Evolutionary conservation across 2,329 filamentous ascomycete genomes (phyloP), one percentile per base, ranked within the genome.

Genomic region (Incumbomyces lentus): DNA sequence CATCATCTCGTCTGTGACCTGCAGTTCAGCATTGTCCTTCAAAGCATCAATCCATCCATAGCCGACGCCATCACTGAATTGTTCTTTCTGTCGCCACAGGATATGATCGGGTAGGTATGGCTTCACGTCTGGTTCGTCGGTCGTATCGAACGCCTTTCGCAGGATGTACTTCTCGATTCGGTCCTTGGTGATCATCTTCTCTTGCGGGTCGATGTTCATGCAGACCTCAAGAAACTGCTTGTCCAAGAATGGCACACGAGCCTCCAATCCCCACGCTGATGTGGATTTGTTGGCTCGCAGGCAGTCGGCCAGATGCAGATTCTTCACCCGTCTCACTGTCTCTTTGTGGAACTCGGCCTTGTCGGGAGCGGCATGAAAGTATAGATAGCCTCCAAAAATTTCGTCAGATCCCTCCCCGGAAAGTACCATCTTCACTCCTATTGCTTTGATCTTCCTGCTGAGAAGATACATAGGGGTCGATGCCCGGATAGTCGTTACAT

Each of bases 371-470:
- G 83, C 85, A 68, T 95, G 88, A 80, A 98, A 98, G 76, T 98
- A 98, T 16, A 98, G 80, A 68, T 98, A 98, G 44, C 92, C 92
- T 53, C 92, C 92, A 58, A 96, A 96, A 64, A 95, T 95, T 71
- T 98, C 92, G 66, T 98, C 92, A 61, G 85, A 92, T 41, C 92
- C 92, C 70, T 98, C 92, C 52, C 92, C 92, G 60, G 85, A 93
- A 52, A 98, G 77, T 48, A 98, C 92, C 92, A 98, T 98, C 79
- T 98, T 98, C 63, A 98, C 86, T 54, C 92, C 92, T 82, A 95
- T 90, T 31, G 89, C 92, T 76, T 98, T 98, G 75, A 98, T 98
- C 76, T 98, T 98, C 65, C 93, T 82, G 52, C 87, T 92, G 40
- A 98, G 78, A 53, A 98, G 74, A 72, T 95, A 98, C 92, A 98